phyloP scores from a whole-genome alignment of 176 grass and related monocot genomes.

The Aegilops bicornis region DNA sequence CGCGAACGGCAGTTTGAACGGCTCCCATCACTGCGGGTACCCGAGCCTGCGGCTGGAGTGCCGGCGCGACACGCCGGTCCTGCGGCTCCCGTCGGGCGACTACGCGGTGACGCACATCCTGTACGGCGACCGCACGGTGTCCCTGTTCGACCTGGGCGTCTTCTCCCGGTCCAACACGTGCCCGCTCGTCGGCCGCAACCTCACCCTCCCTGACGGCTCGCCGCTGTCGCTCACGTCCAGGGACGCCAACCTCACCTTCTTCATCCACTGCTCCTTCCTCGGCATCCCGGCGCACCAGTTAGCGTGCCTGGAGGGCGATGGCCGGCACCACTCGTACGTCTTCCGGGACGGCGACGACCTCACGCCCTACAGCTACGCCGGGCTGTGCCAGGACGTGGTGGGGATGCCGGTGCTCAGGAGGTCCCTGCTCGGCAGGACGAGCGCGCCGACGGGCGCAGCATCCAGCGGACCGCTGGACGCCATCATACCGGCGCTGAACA shows the following conservation, averaged over 20 bases:
- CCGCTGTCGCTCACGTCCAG: slow-evolving; percentile 33
- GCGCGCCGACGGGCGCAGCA: too few species aligned
- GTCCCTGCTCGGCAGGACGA: slow-evolving; percentile 10
- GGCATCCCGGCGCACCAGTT: slow-evolving; percentile 39
- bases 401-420: slow-evolving; percentile 42
- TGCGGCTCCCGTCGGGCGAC: slow-evolving; percentile 41
- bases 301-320: slow-evolving; percentile 51
- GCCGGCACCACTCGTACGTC: slow-evolving; percentile 53
- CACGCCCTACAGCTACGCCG: slow-evolving; percentile 6
- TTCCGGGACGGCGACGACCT: slow-evolving; percentile 50
- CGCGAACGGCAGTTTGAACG: background rate
- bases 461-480: slow-evolving; percentile 24
- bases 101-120: slow-evolving; percentile 43
- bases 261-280: slow-evolving; percentile 44
- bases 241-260: slow-evolving; percentile 53
- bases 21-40: slow-evolving; percentile 42
- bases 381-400: slow-evolving; percentile 32
- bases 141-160: slow-evolving; percentile 42
- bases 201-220: background rate
- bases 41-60: slow-evolving; percentile 34
- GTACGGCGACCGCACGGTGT: slow-evolving; percentile 36
- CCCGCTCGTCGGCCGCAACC: slow-evolving; percentile 47
- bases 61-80: slow-evolving; percentile 35
- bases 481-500: slow-evolving; percentile 41
- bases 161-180: slow-evolving; percentile 47